A percentile compares a stretch with the other conserved stretches of the same genome.
phyloP scores from a whole-genome alignment of 2,329 filamentous ascomycete species.

The Plectosphaerella cucumerina region DNA sequence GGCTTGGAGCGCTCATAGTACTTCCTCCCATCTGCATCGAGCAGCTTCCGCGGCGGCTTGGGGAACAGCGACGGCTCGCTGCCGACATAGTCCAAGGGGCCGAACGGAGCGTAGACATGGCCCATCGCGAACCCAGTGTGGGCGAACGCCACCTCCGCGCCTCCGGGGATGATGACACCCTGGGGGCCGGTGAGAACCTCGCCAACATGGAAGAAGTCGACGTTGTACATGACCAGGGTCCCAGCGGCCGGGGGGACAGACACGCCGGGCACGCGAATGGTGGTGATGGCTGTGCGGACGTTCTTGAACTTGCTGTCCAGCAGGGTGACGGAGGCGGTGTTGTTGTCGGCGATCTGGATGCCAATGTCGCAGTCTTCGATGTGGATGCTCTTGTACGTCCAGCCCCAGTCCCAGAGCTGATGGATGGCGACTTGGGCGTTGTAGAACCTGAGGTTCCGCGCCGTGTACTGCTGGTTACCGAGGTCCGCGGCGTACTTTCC shows the following conservation, averaged over 20 bases:
- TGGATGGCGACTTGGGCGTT: constrained; percentile 62
- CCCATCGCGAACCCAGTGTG: constrained; percentile 52
- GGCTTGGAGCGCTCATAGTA: constrained; percentile 76
- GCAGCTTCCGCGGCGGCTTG: constrained; percentile 51
- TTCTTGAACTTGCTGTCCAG: constrained; percentile 69
- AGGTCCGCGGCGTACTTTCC: constrained; percentile 54
- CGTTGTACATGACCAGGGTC: constrained; percentile 44
- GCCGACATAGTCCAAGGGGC: constrained; percentile 44
- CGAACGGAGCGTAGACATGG: constrained; percentile 54
- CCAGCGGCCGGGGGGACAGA: constrained; percentile 31
- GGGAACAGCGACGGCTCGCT: constrained; percentile 33
- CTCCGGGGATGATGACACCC: constrained; percentile 51
- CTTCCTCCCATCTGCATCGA: constrained; percentile 28
- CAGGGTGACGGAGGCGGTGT: constrained; percentile 70
- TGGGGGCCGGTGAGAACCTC: constrained; percentile 38
- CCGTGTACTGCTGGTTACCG: constrained; percentile 70
- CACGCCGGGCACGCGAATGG: constrained; percentile 39
- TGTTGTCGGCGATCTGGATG: constrained; percentile 60
- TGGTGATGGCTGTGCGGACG: constrained; percentile 64
- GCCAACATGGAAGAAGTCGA: constrained; percentile 30
- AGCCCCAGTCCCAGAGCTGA: constrained; percentile 75
- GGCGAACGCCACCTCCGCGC: constrained; percentile 38
- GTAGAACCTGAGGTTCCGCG: constrained; percentile 63
- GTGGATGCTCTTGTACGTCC: constrained; percentile 64
- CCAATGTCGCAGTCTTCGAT: constrained; percentile 63